These are phyloP conservation scores for Balakata baccata DNA, from an alignment of 345 rosid genomes.

Conservation along the genomic window DNA sequence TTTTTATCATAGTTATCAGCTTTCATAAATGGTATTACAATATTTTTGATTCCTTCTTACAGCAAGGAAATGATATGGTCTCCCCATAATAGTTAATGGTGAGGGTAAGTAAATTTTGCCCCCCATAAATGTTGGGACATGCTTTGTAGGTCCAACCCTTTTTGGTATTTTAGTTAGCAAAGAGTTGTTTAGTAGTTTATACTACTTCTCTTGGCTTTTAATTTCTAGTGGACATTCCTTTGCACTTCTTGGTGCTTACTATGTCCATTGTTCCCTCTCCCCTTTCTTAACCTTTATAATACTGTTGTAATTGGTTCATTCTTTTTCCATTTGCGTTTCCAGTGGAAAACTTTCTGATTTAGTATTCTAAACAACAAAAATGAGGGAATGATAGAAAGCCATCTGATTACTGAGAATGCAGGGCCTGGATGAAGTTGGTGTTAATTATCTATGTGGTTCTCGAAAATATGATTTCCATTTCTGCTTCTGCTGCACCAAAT, in stretches of 20 bases:
- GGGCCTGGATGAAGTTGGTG: too few relatives aligned
- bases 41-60: background rate
- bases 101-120: background rate
- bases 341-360: too few relatives aligned
- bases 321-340: background rate
- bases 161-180: constrained; percentile 11
- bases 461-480: too few relatives aligned
- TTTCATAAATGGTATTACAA: background rate
- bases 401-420: background rate
- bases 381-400: background rate
- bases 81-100: constrained; percentile 6
- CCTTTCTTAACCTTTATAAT: background rate
- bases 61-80: background rate
- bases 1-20: background rate
- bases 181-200: background rate
- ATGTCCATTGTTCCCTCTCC: too few relatives aligned
- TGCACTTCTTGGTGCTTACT: background rate
- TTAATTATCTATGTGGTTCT: too few relatives aligned
- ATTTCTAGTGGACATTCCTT: background rate
- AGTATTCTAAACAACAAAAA: background rate
- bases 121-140: background rate
- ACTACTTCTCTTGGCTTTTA: background rate
- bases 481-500: too few relatives aligned
- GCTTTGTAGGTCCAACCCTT: constrained; percentile 1
- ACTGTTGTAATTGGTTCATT: background rate